Evolutionary conservation across 345 rosid species (phyloP), one percentile per base, ranked within the genome.

Genomic region (Passiflora organensis): DNA sequence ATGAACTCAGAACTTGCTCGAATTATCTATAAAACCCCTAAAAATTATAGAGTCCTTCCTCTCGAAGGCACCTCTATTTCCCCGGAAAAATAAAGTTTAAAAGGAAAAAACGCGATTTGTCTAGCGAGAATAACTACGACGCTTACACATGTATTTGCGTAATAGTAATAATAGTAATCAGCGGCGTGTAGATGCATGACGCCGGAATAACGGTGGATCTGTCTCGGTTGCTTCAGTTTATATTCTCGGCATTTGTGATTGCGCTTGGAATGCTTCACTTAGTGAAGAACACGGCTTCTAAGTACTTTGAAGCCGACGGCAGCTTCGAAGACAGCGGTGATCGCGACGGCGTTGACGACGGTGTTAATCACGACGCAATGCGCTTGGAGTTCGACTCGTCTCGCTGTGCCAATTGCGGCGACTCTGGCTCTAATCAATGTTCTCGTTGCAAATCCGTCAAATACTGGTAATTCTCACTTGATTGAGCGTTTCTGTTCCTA

Each of bases 261-360:
- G 78, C 77, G 19, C 59, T 79, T 10, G 96, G 80, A 14, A 56
- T 87, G 66, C 72, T 82, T 10, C 72, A 78, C 76, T 52, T 86
- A 51, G 74, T 93, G 11, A 80, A 65, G 80, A 81, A 76, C 39
- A 78, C 91, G 68, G 96, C 94, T 64, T 80, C 94, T 41, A 93
- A 79, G 72, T 89, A 93, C 76, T 82, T 89, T 83, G 89, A 85
- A 60, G 91, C 80, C 79, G 82, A 67, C 79, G 82, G 87, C 80
- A 74, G 64, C 70, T 88, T 86, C 81, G 84, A 76, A 52, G 57
- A 77, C 32, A 49, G 65, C 56, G 61, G 63, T 41, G n/a, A n/a
- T n/a, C n/a, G n/a, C n/a, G n/a, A n/a, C n/a, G n/a, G n/a, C n/a
- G n/a, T n/a, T n/a, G 55, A 48, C 10, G 64, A 32, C 13, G 22